These are phyloP conservation scores for Paramecium pentaurelia DNA, from an alignment of 73 alveolate genomes.

Conservation along the genomic window DNA sequence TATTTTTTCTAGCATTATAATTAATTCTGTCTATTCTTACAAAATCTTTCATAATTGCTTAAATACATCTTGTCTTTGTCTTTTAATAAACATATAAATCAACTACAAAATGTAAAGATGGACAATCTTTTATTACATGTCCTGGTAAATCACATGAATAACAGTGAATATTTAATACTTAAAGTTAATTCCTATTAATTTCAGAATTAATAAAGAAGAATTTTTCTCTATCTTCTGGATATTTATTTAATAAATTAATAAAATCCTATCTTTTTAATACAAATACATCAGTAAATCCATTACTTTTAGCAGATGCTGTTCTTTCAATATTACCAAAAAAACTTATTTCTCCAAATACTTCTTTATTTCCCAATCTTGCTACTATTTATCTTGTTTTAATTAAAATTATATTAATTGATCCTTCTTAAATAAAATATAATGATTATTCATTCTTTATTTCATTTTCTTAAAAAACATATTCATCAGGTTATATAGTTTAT, in stretches of 20 bases:
- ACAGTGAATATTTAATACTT: not conserved
- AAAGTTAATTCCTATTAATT: not conserved
- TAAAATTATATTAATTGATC: constrained; percentile 67
- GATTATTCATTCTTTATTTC: constrained; percentile 68
- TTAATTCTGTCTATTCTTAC: not conserved
- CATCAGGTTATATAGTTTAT: constrained; percentile 82
- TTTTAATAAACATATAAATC: not conserved
- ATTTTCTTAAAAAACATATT: constrained; percentile 84
- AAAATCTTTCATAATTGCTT: not conserved
- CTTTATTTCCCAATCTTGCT: not conserved
- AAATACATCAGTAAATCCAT: constrained; percentile 38
- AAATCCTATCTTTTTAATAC: not conserved
- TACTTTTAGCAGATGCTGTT: constrained; percentile 64
- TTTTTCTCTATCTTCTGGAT: not conserved
- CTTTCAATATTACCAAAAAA: constrained; percentile 65
- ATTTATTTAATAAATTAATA: not conserved
- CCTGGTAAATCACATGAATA: constrained; percentile 42
- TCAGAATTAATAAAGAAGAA: not conserved
- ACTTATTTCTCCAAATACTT: constrained; percentile 66
- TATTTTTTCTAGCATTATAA: not conserved
- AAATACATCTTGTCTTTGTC: not conserved
- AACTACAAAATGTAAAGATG: constrained; percentile 16
- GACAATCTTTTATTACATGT: constrained; percentile 37
- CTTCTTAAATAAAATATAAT: constrained; percentile 81
- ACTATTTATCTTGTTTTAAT: constrained; percentile 48